phyloP scores from a whole-genome alignment of 176 grass and related monocot genomes.

The Carex myosuroides region DNA sequence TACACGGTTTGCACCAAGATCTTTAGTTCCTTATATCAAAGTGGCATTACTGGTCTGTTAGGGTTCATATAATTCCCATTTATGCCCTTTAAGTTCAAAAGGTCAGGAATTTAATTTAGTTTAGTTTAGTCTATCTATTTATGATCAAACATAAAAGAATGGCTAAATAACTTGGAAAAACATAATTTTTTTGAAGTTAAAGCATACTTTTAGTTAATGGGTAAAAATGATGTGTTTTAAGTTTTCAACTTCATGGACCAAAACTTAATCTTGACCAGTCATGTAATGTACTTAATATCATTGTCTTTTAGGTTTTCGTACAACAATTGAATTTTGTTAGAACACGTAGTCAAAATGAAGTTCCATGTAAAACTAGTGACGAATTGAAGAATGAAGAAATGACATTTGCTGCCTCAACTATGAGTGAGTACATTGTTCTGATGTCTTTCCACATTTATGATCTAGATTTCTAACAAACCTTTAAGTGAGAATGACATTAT shows the following conservation, averaged over 20 bases:
- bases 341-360: constrained; percentile 3
- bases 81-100: background rate
- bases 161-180: background rate
- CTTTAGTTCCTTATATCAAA: background rate
- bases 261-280: background rate
- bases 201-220: no score
- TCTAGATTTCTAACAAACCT: background rate
- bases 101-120: background rate
- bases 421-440: background rate
- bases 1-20: background rate
- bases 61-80: background rate
- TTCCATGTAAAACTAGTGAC: background rate
- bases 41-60: background rate
- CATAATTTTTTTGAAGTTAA: no score
- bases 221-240: background rate
- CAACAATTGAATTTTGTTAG: constrained; percentile 1
- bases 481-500: background rate
- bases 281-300: background rate
- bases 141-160: background rate
- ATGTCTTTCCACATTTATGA: background rate
- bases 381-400: background rate
- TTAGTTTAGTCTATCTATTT: background rate
- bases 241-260: background rate
- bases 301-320: background rate
- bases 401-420: background rate